Base-by-base conservation (phyloP, 495 filamentous ascomycete genomes). In the Viridothelium virens region DNA sequence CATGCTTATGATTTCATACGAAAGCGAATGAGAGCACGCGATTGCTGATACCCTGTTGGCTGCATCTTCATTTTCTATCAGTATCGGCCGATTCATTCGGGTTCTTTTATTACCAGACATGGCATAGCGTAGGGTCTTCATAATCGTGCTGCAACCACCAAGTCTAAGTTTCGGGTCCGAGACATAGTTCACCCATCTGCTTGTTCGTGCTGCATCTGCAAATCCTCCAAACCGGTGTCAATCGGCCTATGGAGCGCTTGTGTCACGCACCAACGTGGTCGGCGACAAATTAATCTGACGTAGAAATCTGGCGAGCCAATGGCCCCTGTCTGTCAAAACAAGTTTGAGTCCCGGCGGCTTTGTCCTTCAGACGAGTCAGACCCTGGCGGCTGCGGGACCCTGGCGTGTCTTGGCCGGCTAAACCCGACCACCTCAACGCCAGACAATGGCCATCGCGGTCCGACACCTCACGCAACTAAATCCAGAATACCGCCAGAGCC, bases 381-480 rank as follows among this genome's bases (percentile, higher is more conserved):
- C 53, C 53, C 53, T 59, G 53, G 53, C 53, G 53, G 53, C 53
- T 59, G 53, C 53, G 36, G 31, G 36, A 4, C 0, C 53, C 6
- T 34, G 25, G 25, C 25, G 25, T 25, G 25, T 25, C 25, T 25
- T 25, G 48, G 53, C 31, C 53, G 53, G 53, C 53, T 34, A 59
- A 34, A 18, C 6, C 53, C 53, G 53, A 59, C 53, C 53, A 31
- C 53, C 53, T 59, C 53, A 59, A 33, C 3, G 53, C 53, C 53
- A 59, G 7, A 18, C 10, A 59, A 59, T 31, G 53, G 31, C n/a
- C 5, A 34, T 36, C 31, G 11, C 18, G 7, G 11, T 59, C 31
- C 48, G 7, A 5, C 11, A 59, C 31, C 53, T 59, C 53, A 59
- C 53, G 53, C 53, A 59, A 31, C 53, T 59, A 59, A 36, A 34